Percentiles rank a stretch among this genome's conserved stretches.
Evolutionary conservation across 768 basidiomycete species (phyloP).

Genomic region (Pleurotus tuber-regium): DNA sequence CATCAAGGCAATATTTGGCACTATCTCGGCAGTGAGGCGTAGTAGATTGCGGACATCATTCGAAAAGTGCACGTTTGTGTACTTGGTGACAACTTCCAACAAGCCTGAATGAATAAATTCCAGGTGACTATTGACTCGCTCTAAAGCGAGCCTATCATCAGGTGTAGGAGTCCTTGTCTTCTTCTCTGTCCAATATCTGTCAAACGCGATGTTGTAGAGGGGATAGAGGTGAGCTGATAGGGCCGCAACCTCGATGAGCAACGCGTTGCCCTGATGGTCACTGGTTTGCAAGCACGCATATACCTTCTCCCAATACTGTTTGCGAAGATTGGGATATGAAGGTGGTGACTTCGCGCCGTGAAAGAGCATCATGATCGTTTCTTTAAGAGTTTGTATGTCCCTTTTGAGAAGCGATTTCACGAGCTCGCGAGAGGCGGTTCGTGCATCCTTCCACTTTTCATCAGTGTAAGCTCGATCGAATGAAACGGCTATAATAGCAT

Average conservation of each 20-base stretch:
- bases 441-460: conserved; percentile 32
- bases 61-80: conserved; percentile 60
- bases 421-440: conserved; percentile 32
- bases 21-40: conserved; percentile 49
- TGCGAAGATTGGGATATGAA: conserved; percentile 40
- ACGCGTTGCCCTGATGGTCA: conserved; percentile 57
- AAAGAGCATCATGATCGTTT: conserved; percentile 29
- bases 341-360: conserved; percentile 21
- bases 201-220: conserved; percentile 53
- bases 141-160: conserved; percentile 34
- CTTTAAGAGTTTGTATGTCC: conserved; percentile 32
- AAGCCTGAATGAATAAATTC: conserved; percentile 59
- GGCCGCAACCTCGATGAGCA: conserved; percentile 57
- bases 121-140: conserved; percentile 62
- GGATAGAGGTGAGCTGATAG: conserved; percentile 65
- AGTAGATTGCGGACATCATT: conserved; percentile 55
- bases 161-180: conserved; percentile 1
- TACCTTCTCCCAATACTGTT: conserved; percentile 65
- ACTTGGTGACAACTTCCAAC: conserved; percentile 55
- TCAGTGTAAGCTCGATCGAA: conserved; percentile 31
- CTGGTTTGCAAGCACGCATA: conserved; percentile 57
- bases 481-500: conserved; percentile 34
- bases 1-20: conserved; percentile 53
- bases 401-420: conserved; percentile 27
- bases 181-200: conserved; percentile 12